Base-by-base conservation (phyloP, 345 rosid genomes). In the Eucalyptus albens region DNA sequence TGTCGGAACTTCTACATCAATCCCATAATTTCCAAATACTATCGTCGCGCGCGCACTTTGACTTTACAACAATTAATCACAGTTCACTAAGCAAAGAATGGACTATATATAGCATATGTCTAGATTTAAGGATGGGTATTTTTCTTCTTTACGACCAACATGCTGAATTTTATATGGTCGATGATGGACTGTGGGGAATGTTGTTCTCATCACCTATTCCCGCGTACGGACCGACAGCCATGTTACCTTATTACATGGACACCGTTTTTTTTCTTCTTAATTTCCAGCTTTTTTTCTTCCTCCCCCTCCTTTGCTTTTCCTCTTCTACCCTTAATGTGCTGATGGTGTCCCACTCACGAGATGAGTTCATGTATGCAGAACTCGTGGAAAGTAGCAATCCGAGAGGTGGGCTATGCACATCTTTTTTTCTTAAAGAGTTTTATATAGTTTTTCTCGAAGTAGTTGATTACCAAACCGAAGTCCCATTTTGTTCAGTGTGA, bases 391-490 rank as follows among this genome's bases (percentile, higher is more conserved):
- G 37, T 15, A 15, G 77, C 77, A 65, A 65, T 65, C 21, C 37
- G 77, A n/a, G 77, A 65, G 77, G 77, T 15, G 77, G 77, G 77
- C 40, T n/a, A 15, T 65, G 10, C 40, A n/a, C 77, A 65, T 13
- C 15, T 62, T n/a, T 65, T 65, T n/a, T n/a, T 15, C 22, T 65
- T 40, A 22, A 40, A 4, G 27, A 42, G 15, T 77, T 40, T 21
- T 77, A 11, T 40, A 77, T 77, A 40, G 22, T 40, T 40, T 77
- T 77, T 26, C 47, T 21, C 85, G 47, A 62, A 62, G 87, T 87
- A 59, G 83, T 80, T 77, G 89, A 91, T 90, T 44, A 90, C 87
- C 91, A 42, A 91, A 91, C 90, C 85, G 85, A 67, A 88, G 81
- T 77, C 88, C 60, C 62, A 86, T 27, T 89, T 51, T 49, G 85